Evolutionary conservation across 371 early-diverging fungal species (phyloP), one percentile per base, ranked within the genome.

Genomic region (Basidiobolus meristosporus): DNA sequence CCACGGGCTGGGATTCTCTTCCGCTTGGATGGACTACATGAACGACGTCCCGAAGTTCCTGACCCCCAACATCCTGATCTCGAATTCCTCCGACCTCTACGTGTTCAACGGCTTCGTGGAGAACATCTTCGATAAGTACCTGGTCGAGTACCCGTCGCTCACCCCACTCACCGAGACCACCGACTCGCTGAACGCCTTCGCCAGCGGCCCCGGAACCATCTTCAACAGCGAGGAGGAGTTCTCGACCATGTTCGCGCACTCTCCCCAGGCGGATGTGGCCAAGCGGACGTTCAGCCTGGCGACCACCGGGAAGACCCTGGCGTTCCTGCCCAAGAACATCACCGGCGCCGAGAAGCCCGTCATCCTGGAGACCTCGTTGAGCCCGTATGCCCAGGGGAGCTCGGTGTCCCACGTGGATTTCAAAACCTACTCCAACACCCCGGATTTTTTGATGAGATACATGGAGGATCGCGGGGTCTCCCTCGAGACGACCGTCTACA

Each of bases 1-100:
- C 20, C 76, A 75, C 49, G 76, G 76, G 0, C 43, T 75, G 11
- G 76, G 73, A 1, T 70, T 73, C 41, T 57, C 64, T 17, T 59
- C 68, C 5, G 50, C 47, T 17, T 64, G 67, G 59, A 51, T 51
- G 11, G 48, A 46, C 19, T 47, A 53, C 22, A 17, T 61, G 7
- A 37, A 46, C 7, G 34, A 38, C 12, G 12, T n/a, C 7, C 40
- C 40, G 7, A 34, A 42, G 19, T 46, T 47, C n/a, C 32, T 55
- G 16, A 49, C 44, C 3, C 55, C 55, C 9, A 44, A 50, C 30
- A 15, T 34, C 15, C 3, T 32, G 20, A 31, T 19, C 7, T 19
- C 4, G 4, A 31, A 40, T 26, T 11, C 40, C 4, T n/a, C n/a
- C n/a, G n/a, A n/a, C n/a, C 15, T 11, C 7, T 23, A 18, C 15